Evolutionary conservation across 176 grass and related monocot genomes (phyloP), one percentile per base, ranked within the genome.

Genomic region (Oryza australiensis): DNA sequence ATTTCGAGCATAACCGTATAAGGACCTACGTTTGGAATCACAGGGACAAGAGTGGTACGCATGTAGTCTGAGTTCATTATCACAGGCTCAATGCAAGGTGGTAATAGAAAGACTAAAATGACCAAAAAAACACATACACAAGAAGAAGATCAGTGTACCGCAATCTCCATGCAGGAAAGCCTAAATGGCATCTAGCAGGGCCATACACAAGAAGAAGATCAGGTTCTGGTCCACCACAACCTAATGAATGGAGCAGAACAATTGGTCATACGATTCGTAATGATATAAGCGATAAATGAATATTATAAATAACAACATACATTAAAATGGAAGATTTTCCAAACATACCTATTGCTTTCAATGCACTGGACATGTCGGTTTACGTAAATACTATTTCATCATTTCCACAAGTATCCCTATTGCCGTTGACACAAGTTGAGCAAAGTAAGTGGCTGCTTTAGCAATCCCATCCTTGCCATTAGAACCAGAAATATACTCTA

Each of bases 81-180:
- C 14, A 60, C 51, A 81, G 23, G 49, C 41, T 18, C 9, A 59
- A 40, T 41, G 23, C 24, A 29, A 71, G 18, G 6, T 71, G 28
- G 12, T 4, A 78, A 46, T 32, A 77, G 38, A 24, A 87, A 59
- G 62, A 34, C 3, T 51, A 12, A 68, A 22, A 78, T 32, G 38
- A 70, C 63, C 9, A 24, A 3, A 40, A 66, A 48, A 80, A 85
- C 92, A 83, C 94, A 88, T 88, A 99, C 96, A 94, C n/a, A n/a
- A n/a, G n/a, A n/a, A n/a, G n/a, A n/a, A n/a, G n/a, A n/a, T 99
- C 93, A 74, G 96, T 93, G 86, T 99, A 99, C 48, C 85, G 88
- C 49, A 99, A 83, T 85, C 93, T 94, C 96, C 96, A 99, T 66
- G 89, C 83, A 77, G 96, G 96, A 93, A 99, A 99, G 10, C 93